Conservation (phyloP, 805 yeast genomes). For the Phaffomyces opuntiae region DNA sequence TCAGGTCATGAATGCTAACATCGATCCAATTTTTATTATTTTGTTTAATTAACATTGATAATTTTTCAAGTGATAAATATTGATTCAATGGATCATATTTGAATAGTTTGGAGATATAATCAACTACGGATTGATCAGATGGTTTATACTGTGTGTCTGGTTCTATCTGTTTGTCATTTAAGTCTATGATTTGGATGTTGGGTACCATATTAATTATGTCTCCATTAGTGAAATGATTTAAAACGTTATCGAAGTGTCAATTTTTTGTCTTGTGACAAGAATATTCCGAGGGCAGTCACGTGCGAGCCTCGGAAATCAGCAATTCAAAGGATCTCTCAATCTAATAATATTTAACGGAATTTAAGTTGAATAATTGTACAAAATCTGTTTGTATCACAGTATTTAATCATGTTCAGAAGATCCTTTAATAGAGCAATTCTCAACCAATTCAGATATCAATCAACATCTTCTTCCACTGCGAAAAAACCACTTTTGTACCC, state of each 20-base stretch:
- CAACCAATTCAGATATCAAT: neutral
- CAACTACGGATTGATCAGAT: constrained; percentile 24
- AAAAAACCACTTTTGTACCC: constrained; percentile 8
- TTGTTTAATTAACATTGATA: constrained; percentile 43
- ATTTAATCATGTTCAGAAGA: too few relatives aligned
- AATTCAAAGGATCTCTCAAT: too few relatives aligned
- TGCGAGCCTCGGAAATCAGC: too few relatives aligned
- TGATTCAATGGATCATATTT: constrained; percentile 59
- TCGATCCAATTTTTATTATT: constrained; percentile 60
- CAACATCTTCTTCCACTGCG: neutral
- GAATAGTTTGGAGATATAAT: constrained; percentile 60
- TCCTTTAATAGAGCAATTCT: neutral
- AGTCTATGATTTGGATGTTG: constrained; percentile 23
- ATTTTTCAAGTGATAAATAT: constrained; percentile 44
- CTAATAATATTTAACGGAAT: too few relatives aligned
- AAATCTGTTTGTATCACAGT: too few relatives aligned
- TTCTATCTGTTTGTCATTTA: constrained; percentile 22
- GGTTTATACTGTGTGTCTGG: constrained; percentile 18
- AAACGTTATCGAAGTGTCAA: too few relatives aligned
- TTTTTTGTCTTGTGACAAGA: too few relatives aligned
- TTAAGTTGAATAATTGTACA: too few relatives aligned
- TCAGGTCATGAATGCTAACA: constrained; percentile 35
- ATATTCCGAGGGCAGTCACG: too few relatives aligned
- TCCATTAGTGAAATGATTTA: too few relatives aligned
- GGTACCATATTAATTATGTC: constrained; percentile 8